Percentiles rank a stretch among this genome's conserved stretches.
phyloP scores from a whole-genome alignment of 2,329 filamentous ascomycete species.

The Epichloe festucae region DNA sequence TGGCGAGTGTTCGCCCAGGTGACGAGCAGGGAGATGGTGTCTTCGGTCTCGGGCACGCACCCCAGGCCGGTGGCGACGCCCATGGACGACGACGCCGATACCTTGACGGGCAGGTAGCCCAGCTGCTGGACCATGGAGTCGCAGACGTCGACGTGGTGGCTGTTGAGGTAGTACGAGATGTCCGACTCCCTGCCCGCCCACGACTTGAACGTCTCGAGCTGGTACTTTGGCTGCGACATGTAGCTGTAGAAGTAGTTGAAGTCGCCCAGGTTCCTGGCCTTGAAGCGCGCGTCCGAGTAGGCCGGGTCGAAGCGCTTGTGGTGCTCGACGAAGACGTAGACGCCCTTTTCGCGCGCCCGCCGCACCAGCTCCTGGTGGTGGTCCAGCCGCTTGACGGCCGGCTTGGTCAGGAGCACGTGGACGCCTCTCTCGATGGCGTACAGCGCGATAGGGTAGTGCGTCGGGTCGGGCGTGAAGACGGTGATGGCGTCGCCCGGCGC shows the following conservation, averaged over 20 bases:
- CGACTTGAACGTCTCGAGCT: slow-evolving; percentile 87
- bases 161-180: slow-evolving; percentile 94
- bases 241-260: slow-evolving; percentile 99
- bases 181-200: slow-evolving; percentile 89
- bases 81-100: slow-evolving; percentile 64
- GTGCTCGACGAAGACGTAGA: slow-evolving; percentile 90
- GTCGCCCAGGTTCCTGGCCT: slow-evolving; percentile 66
- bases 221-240: slow-evolving; percentile 86
- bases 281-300: slow-evolving; percentile 75
- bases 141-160: slow-evolving; percentile 84
- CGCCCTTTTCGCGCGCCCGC: slow-evolving; percentile 58
- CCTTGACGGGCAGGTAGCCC: slow-evolving; percentile 64
- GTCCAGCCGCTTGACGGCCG: slow-evolving; percentile 70
- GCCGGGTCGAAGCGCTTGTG: slow-evolving; percentile 94
- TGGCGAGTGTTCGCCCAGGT: slow-evolving; percentile 71
- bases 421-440: slow-evolving; percentile 82
- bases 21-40: slow-evolving; percentile 83
- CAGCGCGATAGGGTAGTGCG: slow-evolving; percentile 81
- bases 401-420: slow-evolving; percentile 90
- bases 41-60: slow-evolving; percentile 71
- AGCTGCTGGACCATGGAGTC: slow-evolving; percentile 72
- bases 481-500: slow-evolving; percentile 78
- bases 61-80: slow-evolving; percentile 69
- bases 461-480: slow-evolving; percentile 90
- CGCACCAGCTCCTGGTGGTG: slow-evolving; percentile 68